phyloP scores from a whole-genome alignment of 257 asterid genomes.

The Thymus mandschuricus region DNA sequence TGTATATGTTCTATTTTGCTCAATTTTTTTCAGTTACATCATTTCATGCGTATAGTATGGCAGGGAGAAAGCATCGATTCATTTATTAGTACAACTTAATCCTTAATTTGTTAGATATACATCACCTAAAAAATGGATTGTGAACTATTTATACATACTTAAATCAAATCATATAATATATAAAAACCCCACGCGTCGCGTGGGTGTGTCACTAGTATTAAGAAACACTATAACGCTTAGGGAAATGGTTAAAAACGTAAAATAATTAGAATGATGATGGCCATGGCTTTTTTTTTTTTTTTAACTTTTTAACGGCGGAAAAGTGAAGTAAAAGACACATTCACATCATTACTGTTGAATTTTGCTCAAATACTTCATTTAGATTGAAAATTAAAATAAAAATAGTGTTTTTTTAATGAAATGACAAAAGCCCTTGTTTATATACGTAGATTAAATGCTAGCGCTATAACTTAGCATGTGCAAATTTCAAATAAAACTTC shows the following conservation, averaged over 20 bases:
- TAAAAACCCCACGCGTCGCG: no score
- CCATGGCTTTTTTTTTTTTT: slow-evolving; percentile 6
- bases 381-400: background rate
- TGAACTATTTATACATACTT: no score
- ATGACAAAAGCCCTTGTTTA: background rate
- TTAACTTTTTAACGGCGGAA: slow-evolving; percentile 26
- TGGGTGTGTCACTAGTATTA: no score
- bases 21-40: no score
- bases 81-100: no score
- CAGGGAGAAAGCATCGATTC: no score
- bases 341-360: slow-evolving; percentile 33
- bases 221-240: no score
- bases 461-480: background rate
- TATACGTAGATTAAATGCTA: background rate
- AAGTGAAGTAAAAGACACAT: slow-evolving; percentile 36
- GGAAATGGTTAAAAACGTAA: slow-evolving; percentile 5
- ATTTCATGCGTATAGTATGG: no score
- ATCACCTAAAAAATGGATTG: no score
- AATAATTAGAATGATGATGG: slow-evolving; percentile 14
- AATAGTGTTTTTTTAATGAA: background rate
- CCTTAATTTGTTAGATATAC: no score
- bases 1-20: no score
- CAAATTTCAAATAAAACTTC: background rate
- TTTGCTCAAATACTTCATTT: background rate
- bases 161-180: no score